Base-by-base conservation (phyloP, 2,329 filamentous ascomycete genomes). In the Aspergillus awamori region DNA sequence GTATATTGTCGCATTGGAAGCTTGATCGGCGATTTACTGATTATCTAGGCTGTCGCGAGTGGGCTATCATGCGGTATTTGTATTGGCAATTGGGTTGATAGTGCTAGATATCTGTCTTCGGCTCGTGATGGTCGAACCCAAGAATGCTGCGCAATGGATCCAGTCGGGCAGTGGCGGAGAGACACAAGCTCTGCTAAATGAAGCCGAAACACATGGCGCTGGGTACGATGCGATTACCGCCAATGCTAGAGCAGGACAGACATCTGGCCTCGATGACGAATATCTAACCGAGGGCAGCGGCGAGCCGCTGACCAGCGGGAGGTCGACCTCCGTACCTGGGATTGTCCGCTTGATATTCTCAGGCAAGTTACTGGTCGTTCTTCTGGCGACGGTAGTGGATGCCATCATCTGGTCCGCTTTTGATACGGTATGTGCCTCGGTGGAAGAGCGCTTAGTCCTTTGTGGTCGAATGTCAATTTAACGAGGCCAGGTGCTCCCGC, bases 51-150 rank as follows among this genome's bases (percentile, higher is more conserved):
- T 71, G 36, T 67, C 66, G 24, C 62, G 64, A 51, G 64, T 68
- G 10, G 68, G 71, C 17, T 72, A 72, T 55, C 65, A 76, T 65
- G 69, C 70, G 1, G 70, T 74, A 4, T 76, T 74, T 59, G 61
- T 64, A 3, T 63, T 75, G 36, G 72, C 74, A 1, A 67, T 85
- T n/a, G 81, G 75, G 0, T 69, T 88, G 5, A 70, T 89, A 1
- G 77, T 72, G 0, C 63, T 89, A 8, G 87, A 89, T 69, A 85
- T 89, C 57, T 61, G 84, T 15, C 82, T 89, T 79, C 82, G 87
- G 15, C 69, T 86, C 2, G 70, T 86, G 2, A 81, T 90, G 66
- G 81, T 89, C 17, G 87, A 89, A 72, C 60, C 59, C 13, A 64
- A 65, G 41, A 65, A 48, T 15, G 67, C 63, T 7, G 36, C 36